phyloP scores from a whole-genome alignment of 2,329 filamentous ascomycete genomes.

The Ploettnerulaceae sp. region DNA sequence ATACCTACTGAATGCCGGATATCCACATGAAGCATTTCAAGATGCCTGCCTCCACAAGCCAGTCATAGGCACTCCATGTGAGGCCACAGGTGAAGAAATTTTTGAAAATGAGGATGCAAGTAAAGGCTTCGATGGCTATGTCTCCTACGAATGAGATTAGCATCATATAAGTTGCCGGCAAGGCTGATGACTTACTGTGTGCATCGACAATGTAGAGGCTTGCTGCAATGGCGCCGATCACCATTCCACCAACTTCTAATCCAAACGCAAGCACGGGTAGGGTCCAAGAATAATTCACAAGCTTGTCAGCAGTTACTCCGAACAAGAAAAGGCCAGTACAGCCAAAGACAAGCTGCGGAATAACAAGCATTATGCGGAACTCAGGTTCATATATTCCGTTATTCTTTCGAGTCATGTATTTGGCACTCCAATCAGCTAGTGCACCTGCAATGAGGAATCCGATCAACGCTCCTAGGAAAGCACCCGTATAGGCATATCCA shows the following conservation, averaged over 20 bases:
- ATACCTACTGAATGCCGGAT: conserved; percentile 60
- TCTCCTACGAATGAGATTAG: conserved; percentile 49
- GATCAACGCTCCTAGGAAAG: conserved; percentile 75
- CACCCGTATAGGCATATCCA: conserved; percentile 81
- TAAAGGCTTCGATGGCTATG: conserved; percentile 82
- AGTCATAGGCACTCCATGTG: conserved; percentile 79
- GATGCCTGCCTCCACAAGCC: conserved; percentile 65
- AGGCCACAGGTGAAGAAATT: conserved; percentile 87
- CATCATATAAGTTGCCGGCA: too few relatives aligned
- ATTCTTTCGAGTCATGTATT: conserved; percentile 67
- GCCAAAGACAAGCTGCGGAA: conserved; percentile 76
- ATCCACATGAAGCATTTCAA: conserved; percentile 62
- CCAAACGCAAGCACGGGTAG: conserved; percentile 74
- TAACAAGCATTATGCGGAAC: conserved; percentile 76
- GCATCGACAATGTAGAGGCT: conserved; percentile 89
- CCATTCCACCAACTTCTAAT: conserved; percentile 84
- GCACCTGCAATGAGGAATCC: conserved; percentile 73
- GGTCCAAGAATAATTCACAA: conserved; percentile 62
- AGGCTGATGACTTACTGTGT: conserved; percentile 57
- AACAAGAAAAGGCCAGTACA: conserved; percentile 80
- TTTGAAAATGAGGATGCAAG: conserved; percentile 87
- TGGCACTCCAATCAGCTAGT: conserved; percentile 68
- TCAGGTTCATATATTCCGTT: conserved; percentile 85
- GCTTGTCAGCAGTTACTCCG: conserved; percentile 64
- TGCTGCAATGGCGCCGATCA: conserved; percentile 80